A percentile compares a stretch with the other conserved stretches of the same genome.
Evolutionary conservation across 2,329 filamentous ascomycete genomes (phyloP).

Genomic region (Neopestalotiopsis sp.): DNA sequence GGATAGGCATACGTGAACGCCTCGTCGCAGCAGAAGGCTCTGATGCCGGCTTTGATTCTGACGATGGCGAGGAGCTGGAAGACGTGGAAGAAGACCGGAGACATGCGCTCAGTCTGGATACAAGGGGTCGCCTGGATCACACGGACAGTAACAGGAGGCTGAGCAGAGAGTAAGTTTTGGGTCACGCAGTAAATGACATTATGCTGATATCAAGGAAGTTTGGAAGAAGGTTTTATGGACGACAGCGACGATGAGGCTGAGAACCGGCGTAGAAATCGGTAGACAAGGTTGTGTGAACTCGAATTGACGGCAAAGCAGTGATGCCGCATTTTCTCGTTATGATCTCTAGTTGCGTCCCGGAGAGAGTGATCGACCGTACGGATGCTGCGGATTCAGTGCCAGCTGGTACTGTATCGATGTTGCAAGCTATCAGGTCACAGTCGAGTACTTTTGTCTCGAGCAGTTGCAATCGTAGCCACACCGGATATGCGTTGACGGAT

Average conservation of each 20-base stretch:
- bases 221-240: slow-evolving; percentile 78
- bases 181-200: slow-evolving; percentile 18
- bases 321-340: not conserved
- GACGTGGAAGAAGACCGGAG: slow-evolving; percentile 59
- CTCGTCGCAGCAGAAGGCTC: slow-evolving; percentile 47
- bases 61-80: slow-evolving; percentile 74
- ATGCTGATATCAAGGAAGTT: slow-evolving; percentile 36
- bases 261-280: slow-evolving; percentile 26
- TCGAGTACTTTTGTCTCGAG: not conserved
- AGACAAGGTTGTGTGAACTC: slow-evolving; percentile 1
- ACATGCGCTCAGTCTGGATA: slow-evolving; percentile 46
- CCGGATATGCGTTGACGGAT: not conserved
- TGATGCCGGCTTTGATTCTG: slow-evolving; percentile 63
- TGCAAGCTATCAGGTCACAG: not conserved
- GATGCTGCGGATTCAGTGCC: not conserved
- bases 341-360: not conserved
- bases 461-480: not conserved
- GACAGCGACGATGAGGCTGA: slow-evolving; percentile 68
- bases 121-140: slow-evolving; percentile 36
- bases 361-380: not conserved
- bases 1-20: slow-evolving; percentile 45
- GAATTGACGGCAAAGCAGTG: not conserved
- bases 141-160: slow-evolving; percentile 64
- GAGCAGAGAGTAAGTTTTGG: slow-evolving; percentile 71
- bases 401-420: not conserved